Base-by-base conservation (phyloP, 140 eudicot species). In the Ambrosia hybrid region DNA sequence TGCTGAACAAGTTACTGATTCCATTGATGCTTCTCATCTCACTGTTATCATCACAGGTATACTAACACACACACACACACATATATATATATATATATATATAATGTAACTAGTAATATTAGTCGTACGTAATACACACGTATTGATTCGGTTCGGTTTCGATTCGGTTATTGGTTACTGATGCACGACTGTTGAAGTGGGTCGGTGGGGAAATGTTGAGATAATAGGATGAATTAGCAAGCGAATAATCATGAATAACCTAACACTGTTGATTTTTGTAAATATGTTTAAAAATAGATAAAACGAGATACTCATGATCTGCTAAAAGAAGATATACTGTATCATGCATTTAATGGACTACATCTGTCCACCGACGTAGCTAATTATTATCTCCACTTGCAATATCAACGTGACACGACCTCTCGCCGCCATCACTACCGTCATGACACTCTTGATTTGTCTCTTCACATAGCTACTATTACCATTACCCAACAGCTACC, bases 1-100 rank as follows among this genome's bases (percentile, higher is more conserved):
- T 4, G 97, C 95, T 33, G 89, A 91, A 68, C 87, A 91, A 53
- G 95, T 91, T 67, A 78, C 95, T n/a, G 67, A 77, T 12, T 88
- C 84, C 14, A 70, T 91, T 38, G 92, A 91, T 82, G 97, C 92
- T 15, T 13, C 84, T 61, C 9, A 82, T 68, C 92, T 86, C 80
- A 88, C 90, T 59, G 76, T 75, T 46, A 80, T 91, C 68, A 64
- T 91, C 21, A 91, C 97, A 48, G 88, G 81, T 82, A 82, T 53
- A 1, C 37, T 26, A 8, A 13, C 15, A 43, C 5, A 9, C 2
- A 14, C 9, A 30, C 33, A 51, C 15, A 52, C 37, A 3, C 33
- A 38, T 4, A 30, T 36, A 9, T 57, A 1, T 6, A 58, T 11
- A 0, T 46, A 36, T 34, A 2, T 3, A 10, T 41, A 41, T 41